A percentile compares a stretch with the other conserved stretches of the same genome.
Conservation (phyloP, 176 grass and related monocot species). For the Carex scoparia region DNA sequence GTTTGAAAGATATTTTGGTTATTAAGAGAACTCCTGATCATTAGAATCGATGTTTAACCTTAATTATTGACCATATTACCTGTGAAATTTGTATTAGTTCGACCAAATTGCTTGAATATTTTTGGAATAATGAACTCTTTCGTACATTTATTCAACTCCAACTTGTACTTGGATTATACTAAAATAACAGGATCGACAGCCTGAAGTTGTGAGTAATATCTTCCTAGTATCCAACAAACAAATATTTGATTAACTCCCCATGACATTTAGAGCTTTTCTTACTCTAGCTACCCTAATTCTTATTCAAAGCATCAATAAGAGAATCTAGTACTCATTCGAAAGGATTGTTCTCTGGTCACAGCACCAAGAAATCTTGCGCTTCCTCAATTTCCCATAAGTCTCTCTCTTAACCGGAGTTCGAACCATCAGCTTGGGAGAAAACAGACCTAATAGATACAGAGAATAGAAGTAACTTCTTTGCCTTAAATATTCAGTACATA, state of each 20-base stretch:
- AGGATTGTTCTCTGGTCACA: constrained; percentile 42
- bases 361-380: constrained; percentile 11
- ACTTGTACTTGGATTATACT: neutral
- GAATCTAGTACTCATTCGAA: constrained; percentile 42
- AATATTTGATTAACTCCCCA: neutral
- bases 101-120: neutral
- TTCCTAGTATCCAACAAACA: neutral
- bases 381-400: constrained; percentile 16
- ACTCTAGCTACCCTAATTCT: neutral
- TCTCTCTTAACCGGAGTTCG: constrained; percentile 75
- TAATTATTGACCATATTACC: neutral
- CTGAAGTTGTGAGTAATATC: neutral
- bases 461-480: neutral
- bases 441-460: constrained; percentile 28
- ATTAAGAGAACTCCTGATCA: neutral
- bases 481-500: neutral
- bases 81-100: neutral
- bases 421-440: constrained; percentile 57
- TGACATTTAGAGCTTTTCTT: neutral
- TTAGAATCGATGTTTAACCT: neutral
- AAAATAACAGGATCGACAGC: neutral
- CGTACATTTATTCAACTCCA: neutral
- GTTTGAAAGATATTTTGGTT: neutral
- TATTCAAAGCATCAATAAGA: neutral
- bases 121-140: neutral